Evolutionary conservation across 441 rosid species (phyloP).

Genomic region (Erodium chrysanthum): DNA sequence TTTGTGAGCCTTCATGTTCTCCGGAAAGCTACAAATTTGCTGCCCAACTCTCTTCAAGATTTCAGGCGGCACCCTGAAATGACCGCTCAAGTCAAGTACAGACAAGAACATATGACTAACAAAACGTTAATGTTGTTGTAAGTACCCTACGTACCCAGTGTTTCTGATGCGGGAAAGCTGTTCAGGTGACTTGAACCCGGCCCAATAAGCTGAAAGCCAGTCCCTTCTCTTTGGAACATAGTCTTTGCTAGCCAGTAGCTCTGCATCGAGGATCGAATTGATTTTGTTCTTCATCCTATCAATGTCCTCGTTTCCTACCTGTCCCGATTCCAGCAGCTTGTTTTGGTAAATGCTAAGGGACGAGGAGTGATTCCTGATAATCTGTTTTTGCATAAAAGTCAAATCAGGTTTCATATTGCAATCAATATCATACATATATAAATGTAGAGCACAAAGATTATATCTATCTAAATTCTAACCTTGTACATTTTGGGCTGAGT

Average conservation of each 20-base stretch:
- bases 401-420: neutral
- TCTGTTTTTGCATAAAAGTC: conserved; percentile 12
- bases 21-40: conserved; percentile 19
- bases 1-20: conserved; percentile 35
- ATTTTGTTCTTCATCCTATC: conserved; percentile 20
- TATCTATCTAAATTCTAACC: conserved; percentile 18
- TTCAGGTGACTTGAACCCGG: conserved; percentile 8
- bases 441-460: too few species aligned
- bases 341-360: conserved; percentile 19
- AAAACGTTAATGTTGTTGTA: neutral
- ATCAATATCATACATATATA: too few species aligned
- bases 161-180: conserved; percentile 24
- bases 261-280: conserved; percentile 21
- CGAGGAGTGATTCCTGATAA: conserved; percentile 20
- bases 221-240: conserved; percentile 23
- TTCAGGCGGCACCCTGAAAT: conserved; percentile 22
- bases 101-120: neutral
- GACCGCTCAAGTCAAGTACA: neutral
- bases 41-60: conserved; percentile 23
- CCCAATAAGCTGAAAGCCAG: conserved; percentile 25
- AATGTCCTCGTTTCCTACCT: conserved; percentile 21
- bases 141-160: conserved; percentile 15
- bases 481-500: conserved; percentile 28
- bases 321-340: conserved; percentile 22
- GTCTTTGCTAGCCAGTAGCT: conserved; percentile 19